A percentile compares a stretch with the other conserved stretches of the same genome.
phyloP scores from a whole-genome alignment of 305 asterid species.

The Solanum chacoense region DNA sequence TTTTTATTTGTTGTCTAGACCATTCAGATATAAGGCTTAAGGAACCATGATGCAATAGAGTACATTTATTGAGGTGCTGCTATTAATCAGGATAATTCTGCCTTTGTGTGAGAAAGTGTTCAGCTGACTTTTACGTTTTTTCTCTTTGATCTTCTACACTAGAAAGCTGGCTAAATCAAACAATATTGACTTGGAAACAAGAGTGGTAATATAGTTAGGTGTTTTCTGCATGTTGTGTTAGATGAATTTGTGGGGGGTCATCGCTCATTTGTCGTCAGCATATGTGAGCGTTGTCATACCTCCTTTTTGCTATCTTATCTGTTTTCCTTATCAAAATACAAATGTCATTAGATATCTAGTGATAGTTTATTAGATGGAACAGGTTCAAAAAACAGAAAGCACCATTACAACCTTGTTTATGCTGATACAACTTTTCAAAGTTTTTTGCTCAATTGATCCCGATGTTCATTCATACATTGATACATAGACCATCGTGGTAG shows the following conservation, averaged over 20 bases:
- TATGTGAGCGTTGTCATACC: neutral
- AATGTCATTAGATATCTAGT: neutral
- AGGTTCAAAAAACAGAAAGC: neutral
- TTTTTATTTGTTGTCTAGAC: neutral
- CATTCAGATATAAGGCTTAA: neutral
- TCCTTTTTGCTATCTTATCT: neutral
- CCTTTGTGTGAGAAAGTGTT: neutral
- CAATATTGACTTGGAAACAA: neutral
- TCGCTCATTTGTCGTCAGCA: neutral
- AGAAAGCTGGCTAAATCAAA: neutral
- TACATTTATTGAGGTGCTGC: neutral
- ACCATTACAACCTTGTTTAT: neutral
- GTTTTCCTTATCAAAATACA: neutral
- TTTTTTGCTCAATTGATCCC: neutral
- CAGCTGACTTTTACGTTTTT: neutral
- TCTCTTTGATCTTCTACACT: neutral
- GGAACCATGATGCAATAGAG: neutral
- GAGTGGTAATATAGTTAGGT: neutral
- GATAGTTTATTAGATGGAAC: neutral
- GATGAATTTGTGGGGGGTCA: neutral
- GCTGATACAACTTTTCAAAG: neutral
- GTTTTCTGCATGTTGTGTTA: neutral
- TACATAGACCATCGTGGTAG: neutral
- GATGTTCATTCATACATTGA: neutral
- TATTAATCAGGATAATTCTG: neutral